phyloP scores from a whole-genome alignment of 768 basidiomycete species.

The Amanita rimosa region DNA sequence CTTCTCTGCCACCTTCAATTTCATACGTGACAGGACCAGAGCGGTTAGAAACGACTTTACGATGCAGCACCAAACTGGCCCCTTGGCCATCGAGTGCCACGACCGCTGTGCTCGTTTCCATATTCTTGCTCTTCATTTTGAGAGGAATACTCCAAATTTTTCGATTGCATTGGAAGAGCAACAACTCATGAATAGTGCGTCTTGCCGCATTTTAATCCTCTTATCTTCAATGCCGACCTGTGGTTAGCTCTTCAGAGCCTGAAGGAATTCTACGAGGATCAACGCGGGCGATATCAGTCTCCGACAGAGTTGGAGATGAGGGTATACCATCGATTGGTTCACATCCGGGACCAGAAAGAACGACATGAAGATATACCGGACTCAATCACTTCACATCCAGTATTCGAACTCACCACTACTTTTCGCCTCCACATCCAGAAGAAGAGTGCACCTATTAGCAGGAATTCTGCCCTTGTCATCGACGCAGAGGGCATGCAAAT shows the following conservation, averaged over 20 bases:
- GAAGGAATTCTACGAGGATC: slow-evolving; percentile 89
- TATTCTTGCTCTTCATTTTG: slow-evolving; percentile 66
- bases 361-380: slow-evolving; percentile 64
- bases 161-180: slow-evolving; percentile 71
- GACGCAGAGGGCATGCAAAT: slow-evolving; percentile 57
- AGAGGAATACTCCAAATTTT: slow-evolving; percentile 47
- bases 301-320: slow-evolving; percentile 93
- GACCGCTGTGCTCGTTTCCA: slow-evolving; percentile 93
- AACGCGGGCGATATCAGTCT: slow-evolving; percentile 52
- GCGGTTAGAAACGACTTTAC: slow-evolving; percentile 90
- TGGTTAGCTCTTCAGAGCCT: slow-evolving; percentile 75
- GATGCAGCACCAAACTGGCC: slow-evolving; percentile 76
- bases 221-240: not conserved
- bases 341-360: slow-evolving; percentile 77
- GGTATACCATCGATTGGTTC: slow-evolving; percentile 86
- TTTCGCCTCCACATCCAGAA: slow-evolving; percentile 75
- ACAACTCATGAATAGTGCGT: slow-evolving; percentile 84
- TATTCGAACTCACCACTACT: slow-evolving; percentile 72
- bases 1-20: slow-evolving; percentile 61
- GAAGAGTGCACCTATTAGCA: slow-evolving; percentile 65
- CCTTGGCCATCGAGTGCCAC: slow-evolving; percentile 77
- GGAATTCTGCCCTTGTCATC: slow-evolving; percentile 52
- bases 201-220: not conserved
- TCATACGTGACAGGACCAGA: slow-evolving; percentile 88
- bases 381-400: slow-evolving; percentile 55